Base-by-base conservation (phyloP, 1,284 basidiomycete genomes). In the Cystobasidium pallidum region DNA sequence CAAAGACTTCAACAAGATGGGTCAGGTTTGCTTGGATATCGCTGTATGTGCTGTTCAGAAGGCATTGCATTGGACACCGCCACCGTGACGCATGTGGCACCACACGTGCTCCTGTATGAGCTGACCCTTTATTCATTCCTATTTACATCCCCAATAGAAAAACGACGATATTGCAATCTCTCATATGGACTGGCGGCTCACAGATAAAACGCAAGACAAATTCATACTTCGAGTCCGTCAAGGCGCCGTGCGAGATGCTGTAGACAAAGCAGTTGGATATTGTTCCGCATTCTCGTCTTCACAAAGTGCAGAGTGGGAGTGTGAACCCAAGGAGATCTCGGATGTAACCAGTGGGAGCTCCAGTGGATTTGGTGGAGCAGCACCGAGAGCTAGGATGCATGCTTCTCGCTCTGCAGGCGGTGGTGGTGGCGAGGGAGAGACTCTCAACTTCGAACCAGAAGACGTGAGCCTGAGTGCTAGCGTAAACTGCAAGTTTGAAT, bases 361-460 rank as follows among this genome's bases (percentile, higher is more conserved):
- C 19, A 36, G 34, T 15, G 15, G 26, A 10, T 28, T 43, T 15
- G 49, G 49, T 17, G 30, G 34, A 19, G 51, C 26, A 7, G 51
- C 61, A 17, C 32, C 43, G 4, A 45, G 30, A 45, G 30, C 47
- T 41, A 63, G 54, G 49, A 64, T 54, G 59, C 24, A 34, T 19
- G 58, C 39, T 47, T 28, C 26, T 17, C 41, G 32, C 28, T 43
- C 45, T 15, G 39, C 17, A 17, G 47, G 59, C 17, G 61, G 45
- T 17, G 68, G 47, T 21, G 47, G 57, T 24, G 51, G 49, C 2
- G 61, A 41, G n/a, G 61, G 47, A n/a, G 68, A 71, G 43, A 47
- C 32, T 17, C 39, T 71, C n/a, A 57, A 57, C 21, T 71, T 71
- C 36, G 49, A 63, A 52, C 68, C 68, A 2, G 61, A 71, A 30